Percentiles rank a stretch among this genome's conserved stretches.
These are phyloP conservation scores for Aspergillus sclerotioniger DNA, from an alignment of 495 filamentous ascomycete species.

Conservation along the genomic window DNA sequence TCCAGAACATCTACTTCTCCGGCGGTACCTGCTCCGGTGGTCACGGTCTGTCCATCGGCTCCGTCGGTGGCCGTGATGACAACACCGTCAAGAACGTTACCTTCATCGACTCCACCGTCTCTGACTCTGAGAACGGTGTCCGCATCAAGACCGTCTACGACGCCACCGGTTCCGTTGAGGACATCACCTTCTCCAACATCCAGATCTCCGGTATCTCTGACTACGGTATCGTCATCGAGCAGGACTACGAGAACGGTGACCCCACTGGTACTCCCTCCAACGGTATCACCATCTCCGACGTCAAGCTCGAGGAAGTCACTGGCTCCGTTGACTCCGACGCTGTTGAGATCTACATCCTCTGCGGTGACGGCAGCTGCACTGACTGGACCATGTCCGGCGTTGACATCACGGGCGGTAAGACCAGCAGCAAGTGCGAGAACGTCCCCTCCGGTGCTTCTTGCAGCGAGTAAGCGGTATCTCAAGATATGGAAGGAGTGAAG, in stretches of 20 bases:
- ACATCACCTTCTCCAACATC: conserved; percentile 61
- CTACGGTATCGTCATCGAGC: conserved; percentile 66
- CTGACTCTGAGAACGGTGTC: conserved; percentile 45
- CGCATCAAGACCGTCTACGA: conserved; percentile 63
- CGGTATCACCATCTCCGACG: conserved; percentile 57
- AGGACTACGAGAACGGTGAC: conserved; percentile 65
- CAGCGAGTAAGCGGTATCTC: conserved; percentile 11
- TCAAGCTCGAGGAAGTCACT: conserved; percentile 49
- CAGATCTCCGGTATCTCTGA: conserved; percentile 51
- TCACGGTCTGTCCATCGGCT: conserved; percentile 66
- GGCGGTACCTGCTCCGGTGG: conserved; percentile 54
- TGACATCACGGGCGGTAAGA: conserved; percentile 49
- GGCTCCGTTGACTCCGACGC: conserved; percentile 44
- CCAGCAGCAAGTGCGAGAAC: conserved; percentile 38
- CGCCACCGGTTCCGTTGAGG: conserved; percentile 54
- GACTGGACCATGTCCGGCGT: conserved; percentile 48
- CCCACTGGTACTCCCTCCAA: conserved; percentile 58
- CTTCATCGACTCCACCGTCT: conserved; percentile 51
- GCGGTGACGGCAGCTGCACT: conserved; percentile 38
- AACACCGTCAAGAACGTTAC: conserved; percentile 59
- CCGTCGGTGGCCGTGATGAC: conserved; percentile 59
- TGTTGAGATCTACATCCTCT: conserved; percentile 53
- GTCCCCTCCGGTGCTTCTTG: conserved; percentile 39
- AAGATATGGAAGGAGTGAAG: too few relatives aligned
- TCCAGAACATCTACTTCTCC: conserved; percentile 51